Evolutionary conservation across 169 alveolate genomes (phyloP).

Genomic region (Eimeria necatrix): DNA sequence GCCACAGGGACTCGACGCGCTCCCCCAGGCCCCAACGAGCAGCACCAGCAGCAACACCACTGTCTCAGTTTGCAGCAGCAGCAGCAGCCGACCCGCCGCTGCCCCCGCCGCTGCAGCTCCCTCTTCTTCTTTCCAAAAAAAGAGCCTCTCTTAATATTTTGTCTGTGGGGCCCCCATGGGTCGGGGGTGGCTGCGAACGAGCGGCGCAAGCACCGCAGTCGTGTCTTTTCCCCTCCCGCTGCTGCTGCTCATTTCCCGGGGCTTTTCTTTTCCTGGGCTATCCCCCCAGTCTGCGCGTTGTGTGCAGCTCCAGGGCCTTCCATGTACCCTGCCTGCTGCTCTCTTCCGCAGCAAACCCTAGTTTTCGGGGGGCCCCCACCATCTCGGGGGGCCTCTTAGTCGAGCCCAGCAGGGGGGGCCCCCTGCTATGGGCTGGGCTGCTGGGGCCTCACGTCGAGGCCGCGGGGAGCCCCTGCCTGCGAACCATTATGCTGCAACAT

Average conservation of each 20-base stretch:
- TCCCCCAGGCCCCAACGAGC: conserved; percentile 13
- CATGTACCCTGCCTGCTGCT: background rate
- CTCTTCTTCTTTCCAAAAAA: background rate
- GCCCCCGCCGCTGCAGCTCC: background rate
- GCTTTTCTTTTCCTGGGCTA: background rate
- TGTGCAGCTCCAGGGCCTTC: background rate
- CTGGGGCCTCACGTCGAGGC: background rate
- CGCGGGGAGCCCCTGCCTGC: conserved; percentile 15
- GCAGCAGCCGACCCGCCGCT: conserved; percentile 14
- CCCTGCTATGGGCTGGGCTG: background rate
- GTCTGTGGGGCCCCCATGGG: background rate
- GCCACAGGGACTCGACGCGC: background rate
- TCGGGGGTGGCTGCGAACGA: background rate
- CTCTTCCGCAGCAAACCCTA: background rate
- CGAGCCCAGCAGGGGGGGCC: conserved; percentile 25
- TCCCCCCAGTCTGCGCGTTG: background rate
- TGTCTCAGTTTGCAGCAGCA: background rate
- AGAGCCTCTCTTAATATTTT: background rate
- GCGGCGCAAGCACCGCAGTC: background rate
- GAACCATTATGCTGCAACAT: conserved; percentile 58
- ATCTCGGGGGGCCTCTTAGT: background rate
- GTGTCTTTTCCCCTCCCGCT: conserved; percentile 52
- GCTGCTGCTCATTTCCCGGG: background rate
- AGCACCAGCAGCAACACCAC: conserved; percentile 47
- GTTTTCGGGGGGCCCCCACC: conserved; percentile 19